Conservation (phyloP, 805 yeast genomes). For the Komagataella pseudopastoris region DNA sequence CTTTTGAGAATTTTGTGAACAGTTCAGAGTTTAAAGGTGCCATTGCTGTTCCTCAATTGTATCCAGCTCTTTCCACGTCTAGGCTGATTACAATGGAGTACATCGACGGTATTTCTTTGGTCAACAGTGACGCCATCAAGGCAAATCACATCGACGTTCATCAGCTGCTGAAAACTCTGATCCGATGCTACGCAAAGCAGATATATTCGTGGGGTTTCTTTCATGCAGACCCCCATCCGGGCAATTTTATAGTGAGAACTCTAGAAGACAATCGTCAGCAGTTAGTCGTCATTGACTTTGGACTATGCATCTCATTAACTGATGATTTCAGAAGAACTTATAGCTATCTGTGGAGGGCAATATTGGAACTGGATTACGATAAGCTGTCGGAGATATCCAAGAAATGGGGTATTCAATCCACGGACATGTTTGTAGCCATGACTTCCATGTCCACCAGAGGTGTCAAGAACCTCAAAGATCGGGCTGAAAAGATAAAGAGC, state of each 20-base stretch:
- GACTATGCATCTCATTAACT: conserved; percentile 45
- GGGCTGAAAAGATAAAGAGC: conserved; percentile 13
- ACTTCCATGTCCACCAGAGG: conserved; percentile 34
- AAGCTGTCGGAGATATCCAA: conserved; percentile 34
- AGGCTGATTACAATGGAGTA: conserved; percentile 57
- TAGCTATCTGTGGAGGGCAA: conserved; percentile 46
- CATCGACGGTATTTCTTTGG: conserved; percentile 31
- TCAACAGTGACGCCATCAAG: conserved; percentile 40
- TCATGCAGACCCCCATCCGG: conserved; percentile 76
- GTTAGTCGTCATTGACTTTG: conserved; percentile 63
- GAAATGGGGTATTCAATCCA: conserved; percentile 59
- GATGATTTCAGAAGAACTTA: conserved; percentile 41
- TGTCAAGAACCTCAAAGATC: conserved; percentile 10
- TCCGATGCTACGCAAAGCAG: conserved; percentile 39
- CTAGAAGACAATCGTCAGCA: conserved; percentile 7
- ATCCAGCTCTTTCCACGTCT: conserved; percentile 27
- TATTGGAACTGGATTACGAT: conserved; percentile 36
- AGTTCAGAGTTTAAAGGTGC: conserved; percentile 27
- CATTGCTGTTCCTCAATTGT: conserved; percentile 44
- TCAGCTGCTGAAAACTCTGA: conserved; percentile 33
- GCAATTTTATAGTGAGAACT: conserved; percentile 48
- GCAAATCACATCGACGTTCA: conserved; percentile 25
- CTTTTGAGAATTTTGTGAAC: conserved; percentile 21
- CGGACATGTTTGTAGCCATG: conserved; percentile 47
- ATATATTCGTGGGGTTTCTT: conserved; percentile 55